Conservation (phyloP, 768 basidiomycete species). For the Tricholoma sp. region DNA sequence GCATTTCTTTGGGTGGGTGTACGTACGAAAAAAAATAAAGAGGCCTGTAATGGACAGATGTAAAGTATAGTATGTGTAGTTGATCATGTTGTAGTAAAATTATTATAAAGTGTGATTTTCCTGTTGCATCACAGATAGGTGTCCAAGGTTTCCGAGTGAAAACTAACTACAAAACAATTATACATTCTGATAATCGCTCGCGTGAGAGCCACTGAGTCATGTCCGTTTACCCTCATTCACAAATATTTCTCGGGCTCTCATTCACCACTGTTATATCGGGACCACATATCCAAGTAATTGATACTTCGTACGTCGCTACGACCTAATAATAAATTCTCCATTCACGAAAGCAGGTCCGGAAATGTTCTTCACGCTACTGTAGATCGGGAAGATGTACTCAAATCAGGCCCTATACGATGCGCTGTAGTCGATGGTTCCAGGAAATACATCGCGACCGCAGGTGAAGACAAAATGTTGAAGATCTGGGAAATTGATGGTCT, state of each 20-base stretch:
- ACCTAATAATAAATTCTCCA: background rate
- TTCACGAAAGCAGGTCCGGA: slow-evolving; percentile 42
- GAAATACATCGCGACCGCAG: slow-evolving; percentile 52
- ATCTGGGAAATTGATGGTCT: slow-evolving; percentile 64
- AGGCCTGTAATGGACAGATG: background rate
- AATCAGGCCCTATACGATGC: slow-evolving; percentile 56
- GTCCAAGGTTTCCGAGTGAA: too few relatives aligned
- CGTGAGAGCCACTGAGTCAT: too few relatives aligned
- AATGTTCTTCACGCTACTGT: slow-evolving; percentile 41
- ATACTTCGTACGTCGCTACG: slow-evolving; percentile 40
- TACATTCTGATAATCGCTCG: too few relatives aligned
- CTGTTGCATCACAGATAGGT: too few relatives aligned
- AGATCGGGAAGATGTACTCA: slow-evolving; percentile 26
- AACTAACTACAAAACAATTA: too few relatives aligned
- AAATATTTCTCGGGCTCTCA: slow-evolving; percentile 33
- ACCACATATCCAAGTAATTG: slow-evolving; percentile 56
- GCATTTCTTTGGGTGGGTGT: too few relatives aligned
- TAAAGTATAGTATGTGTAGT: background rate
- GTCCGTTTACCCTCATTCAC: slow-evolving; percentile 45
- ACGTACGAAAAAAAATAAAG: background rate
- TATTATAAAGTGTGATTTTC: too few relatives aligned
- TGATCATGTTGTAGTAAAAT: background rate
- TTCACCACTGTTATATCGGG: slow-evolving; percentile 48
- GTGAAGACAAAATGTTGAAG: slow-evolving; percentile 79
- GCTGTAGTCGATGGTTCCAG: slow-evolving; percentile 43